Base-by-base conservation (phyloP, 2,329 filamentous ascomycete genomes). In the Neopestalotiopsis sp. region DNA sequence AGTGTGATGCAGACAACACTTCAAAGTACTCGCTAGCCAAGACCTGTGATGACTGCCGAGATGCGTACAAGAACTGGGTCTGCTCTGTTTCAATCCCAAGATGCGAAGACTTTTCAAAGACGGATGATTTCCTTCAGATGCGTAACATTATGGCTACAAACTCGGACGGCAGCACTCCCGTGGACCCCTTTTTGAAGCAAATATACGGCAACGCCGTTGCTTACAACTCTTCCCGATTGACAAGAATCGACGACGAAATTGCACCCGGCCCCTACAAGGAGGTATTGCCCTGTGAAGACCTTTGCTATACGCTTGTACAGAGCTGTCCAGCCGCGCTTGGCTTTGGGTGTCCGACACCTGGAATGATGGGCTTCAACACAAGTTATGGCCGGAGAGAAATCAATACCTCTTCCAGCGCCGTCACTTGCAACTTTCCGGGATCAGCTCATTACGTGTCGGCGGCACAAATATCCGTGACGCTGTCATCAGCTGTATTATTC, bases 211-310 rank as follows among this genome's bases (percentile, higher is more conserved):
- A 74, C 4, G 72, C 79, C 12, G 78, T 73, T 24, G 82, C 85
- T 4, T 83, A 81, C 66, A 90, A 87, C 68, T 79, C 82, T 9
- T 93, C 91, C 13, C 88, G 95, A 20, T 95, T 94, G 75, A 77
- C 86, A 0, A 81, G 88, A 62, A 96, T 98, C 73, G 94, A 98
- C 75, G 74, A 83, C 2, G 73, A 82, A 1, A 89, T 98, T 69
- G 81, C 86, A 71, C 95, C 96, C 0, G 96, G 96, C 0, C 96
- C 96, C 0, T 98, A 99, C 81, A 97, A 95, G 77, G 96, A 99
- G 82, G 84, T 98, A 24, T 83, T 97, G 9, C 96, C 96, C 0
- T 98, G 95, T 76, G 89, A 93, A 70, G 92, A 97, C 72, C 82
- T 98, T 65, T 99, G 96, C 82, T 96, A 94, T 78, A 89, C 91